Base-by-base conservation (phyloP, 2,329 filamentous ascomycete genomes). In the Pyrenochaeta sp. region DNA sequence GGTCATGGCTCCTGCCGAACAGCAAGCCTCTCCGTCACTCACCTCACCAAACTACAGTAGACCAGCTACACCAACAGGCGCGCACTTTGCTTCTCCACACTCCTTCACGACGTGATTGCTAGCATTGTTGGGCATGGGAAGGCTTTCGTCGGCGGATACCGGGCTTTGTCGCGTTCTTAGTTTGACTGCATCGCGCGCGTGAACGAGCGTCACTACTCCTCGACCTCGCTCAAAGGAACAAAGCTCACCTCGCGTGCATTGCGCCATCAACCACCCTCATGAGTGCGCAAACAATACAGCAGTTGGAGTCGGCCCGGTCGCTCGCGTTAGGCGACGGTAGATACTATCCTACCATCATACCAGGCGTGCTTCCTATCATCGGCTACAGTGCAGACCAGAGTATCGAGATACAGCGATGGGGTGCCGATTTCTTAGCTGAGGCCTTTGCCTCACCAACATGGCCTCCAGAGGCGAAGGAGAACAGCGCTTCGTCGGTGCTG, bases 391-490 rank as follows among this genome's bases (percentile, higher is more conserved):
- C 91, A 63, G 85, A 87, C 46, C 70, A 75, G 44, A 70, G 65
- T 60, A 80, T 97, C 55, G 92, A 96, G 78, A 82, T 98, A 71
- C 90, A 93, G 78, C 85, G 93, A 90, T 99, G 95, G 95, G 95
- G 94, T 27, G 90, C 93, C 62, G 93, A 97, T 61, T 99, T 99
- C 74, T 84, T 99, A 43, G 93, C 94, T 55, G 95, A 99, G 82
- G 93, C 93, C 2, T 98, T 99, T 80, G 90, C 95, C 56, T 96
- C 92, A 59, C 95, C 96, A n/a, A 88, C 90, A 24, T 84, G 98
- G 69, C 82, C 89, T 22, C 83, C 87, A 58, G 84, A 89, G 51
- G 88, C 91, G 77, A 99, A 98, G 83, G 92, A 88, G 82, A 88
- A 88, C 60, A 83, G 95, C 80, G 88, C 90, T 66, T 83, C 92